A percentile compares a stretch with the other conserved stretches of the same genome.
Evolutionary conservation across 2,329 filamentous ascomycete species (phyloP).

Genomic region (Pochonia chlamydosporia): DNA sequence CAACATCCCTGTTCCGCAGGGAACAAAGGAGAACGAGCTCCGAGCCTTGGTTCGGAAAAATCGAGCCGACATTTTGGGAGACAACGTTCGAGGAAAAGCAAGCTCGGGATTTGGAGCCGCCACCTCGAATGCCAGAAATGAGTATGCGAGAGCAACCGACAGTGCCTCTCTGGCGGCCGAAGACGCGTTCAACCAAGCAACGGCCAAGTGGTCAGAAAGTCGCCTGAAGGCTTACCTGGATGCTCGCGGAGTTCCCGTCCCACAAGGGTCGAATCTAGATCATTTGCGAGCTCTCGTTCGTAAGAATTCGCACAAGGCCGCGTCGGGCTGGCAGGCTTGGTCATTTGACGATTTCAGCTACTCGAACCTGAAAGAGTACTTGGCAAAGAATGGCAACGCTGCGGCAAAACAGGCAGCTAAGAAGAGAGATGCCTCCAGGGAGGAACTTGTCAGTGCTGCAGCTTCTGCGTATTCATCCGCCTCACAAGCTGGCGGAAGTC

Average conservation of each 20-base stretch:
- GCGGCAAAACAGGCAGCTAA: constrained; percentile 54
- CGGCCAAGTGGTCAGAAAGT: constrained; percentile 65
- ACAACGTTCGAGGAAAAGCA: constrained; percentile 53
- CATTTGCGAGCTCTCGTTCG: constrained; percentile 71
- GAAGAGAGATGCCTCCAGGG: constrained; percentile 60
- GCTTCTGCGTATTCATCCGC: constrained; percentile 55
- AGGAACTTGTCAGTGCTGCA: constrained; percentile 65
- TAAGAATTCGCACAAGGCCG: constrained; percentile 64
- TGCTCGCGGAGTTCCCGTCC: constrained; percentile 68
- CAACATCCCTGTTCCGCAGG: constrained; percentile 78
- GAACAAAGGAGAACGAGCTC: constrained; percentile 84
- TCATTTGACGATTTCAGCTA: constrained; percentile 72
- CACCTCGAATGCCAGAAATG: constrained; percentile 68
- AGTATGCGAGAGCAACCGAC: constrained; percentile 71
- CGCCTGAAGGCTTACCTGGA: constrained; percentile 75
- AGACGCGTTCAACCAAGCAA: constrained; percentile 59
- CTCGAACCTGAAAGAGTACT: constrained; percentile 60
- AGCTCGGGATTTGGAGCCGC: constrained; percentile 63
- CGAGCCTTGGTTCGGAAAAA: constrained; percentile 86
- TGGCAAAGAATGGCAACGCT: constrained; percentile 45
- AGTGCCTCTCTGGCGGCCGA: constrained; percentile 55
- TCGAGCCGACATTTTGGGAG: constrained; percentile 64
- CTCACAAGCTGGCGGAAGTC: constrained; percentile 49
- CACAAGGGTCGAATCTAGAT: constrained; percentile 64
- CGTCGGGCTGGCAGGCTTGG: constrained; percentile 64